phyloP scores from a whole-genome alignment of 768 basidiomycete genomes.

The Agaricus blazei region DNA sequence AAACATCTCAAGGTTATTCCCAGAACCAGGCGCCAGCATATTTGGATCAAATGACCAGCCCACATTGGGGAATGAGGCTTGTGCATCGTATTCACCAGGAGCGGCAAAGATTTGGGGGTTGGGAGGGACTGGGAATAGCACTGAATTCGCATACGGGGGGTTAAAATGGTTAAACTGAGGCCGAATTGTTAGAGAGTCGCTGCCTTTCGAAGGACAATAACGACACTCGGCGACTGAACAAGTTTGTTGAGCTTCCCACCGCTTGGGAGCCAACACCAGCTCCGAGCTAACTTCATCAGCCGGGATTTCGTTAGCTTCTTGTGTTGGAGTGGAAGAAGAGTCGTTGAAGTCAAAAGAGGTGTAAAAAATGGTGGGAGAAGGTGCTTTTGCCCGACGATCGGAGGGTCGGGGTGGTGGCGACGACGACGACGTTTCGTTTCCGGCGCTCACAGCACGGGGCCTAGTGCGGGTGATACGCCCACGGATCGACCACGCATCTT shows the following conservation, averaged over 20 bases:
- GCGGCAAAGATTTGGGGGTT: background rate
- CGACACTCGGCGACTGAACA: conserved; percentile 9
- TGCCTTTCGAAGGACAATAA: conserved; percentile 9
- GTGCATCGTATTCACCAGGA: background rate
- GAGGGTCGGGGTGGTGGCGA: conserved; percentile 8
- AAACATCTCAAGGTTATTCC: conserved; percentile 5
- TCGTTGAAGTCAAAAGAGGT: conserved; percentile 12
- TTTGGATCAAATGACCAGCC: conserved; percentile 5
- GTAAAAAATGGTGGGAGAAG: conserved; percentile 33
- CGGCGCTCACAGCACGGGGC: conserved; percentile 8
- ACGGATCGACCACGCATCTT: conserved; percentile 29
- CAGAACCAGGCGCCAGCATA: background rate
- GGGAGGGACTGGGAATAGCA: background rate
- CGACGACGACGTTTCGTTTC: conserved; percentile 3
- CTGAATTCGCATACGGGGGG: background rate
- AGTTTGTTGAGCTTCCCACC: conserved; percentile 2
- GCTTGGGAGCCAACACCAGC: background rate
- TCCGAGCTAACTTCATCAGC: background rate
- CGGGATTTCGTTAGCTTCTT: background rate
- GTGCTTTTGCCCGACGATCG: conserved; percentile 3
- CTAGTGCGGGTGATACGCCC: background rate
- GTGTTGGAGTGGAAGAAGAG: conserved; percentile 12
- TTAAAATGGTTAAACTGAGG: background rate
- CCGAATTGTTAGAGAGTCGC: background rate
- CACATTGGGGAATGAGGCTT: background rate